Percentiles rank a stretch among this genome's conserved stretches.
phyloP scores from a whole-genome alignment of 345 rosid species.

The Noccaea bulbosa region DNA sequence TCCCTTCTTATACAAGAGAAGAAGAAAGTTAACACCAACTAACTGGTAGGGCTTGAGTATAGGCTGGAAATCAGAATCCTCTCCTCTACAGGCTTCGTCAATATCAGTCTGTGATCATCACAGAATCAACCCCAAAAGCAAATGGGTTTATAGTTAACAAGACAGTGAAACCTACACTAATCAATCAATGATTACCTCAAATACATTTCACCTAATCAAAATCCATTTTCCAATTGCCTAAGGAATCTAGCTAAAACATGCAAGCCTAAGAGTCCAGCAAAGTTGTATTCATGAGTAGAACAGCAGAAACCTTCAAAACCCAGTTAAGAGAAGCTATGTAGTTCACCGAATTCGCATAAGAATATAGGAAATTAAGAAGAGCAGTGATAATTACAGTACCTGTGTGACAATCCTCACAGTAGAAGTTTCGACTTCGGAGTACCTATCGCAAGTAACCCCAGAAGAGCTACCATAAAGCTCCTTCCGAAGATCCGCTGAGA shows the following conservation, averaged over 20 bases:
- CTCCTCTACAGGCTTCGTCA: constrained; percentile 71
- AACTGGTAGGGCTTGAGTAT: constrained; percentile 92
- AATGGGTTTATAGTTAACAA: neutral
- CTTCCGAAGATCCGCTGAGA: constrained; percentile 71
- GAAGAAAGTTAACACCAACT: constrained; percentile 97
- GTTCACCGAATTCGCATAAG: neutral
- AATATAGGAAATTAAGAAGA: neutral
- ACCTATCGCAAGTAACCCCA: constrained; percentile 60
- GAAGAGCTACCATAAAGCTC: constrained; percentile 79
- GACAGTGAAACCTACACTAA: neutral
- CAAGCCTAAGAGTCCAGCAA: constrained; percentile 6
- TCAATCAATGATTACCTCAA: neutral
- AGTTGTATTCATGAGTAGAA: neutral
- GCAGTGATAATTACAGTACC: constrained; percentile 45
- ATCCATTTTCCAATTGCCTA: neutral
- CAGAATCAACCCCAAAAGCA: constrained; percentile 23
- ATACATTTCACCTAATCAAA: constrained; percentile 14
- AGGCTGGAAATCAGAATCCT: constrained; percentile 80
- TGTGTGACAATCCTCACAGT: constrained; percentile 83
- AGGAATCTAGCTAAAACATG: constrained; percentile 12
- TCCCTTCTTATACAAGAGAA: constrained; percentile 76
- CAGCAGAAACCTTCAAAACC: constrained; percentile 16
- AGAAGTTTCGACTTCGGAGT: constrained; percentile 84
- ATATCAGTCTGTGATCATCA: constrained; percentile 70
- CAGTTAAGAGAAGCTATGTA: neutral